Evolutionary conservation across 495 filamentous ascomycete species (phyloP).

Genomic region (Parachaetomium inaequale): DNA sequence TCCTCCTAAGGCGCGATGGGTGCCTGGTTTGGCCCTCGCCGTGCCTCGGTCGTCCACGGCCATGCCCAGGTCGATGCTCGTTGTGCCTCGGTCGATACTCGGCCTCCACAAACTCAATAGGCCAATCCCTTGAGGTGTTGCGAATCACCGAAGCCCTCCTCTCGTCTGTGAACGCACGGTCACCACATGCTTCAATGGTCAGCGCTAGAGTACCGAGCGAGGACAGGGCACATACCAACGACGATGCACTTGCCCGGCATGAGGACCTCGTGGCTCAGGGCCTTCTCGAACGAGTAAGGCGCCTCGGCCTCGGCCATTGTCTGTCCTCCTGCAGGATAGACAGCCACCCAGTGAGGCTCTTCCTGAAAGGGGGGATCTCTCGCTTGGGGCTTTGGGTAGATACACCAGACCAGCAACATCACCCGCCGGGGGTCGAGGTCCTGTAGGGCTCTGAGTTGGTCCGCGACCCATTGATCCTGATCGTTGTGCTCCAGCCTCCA

Average conservation of each 20-base stretch:
- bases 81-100: conserved; percentile 4
- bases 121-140: conserved; percentile 8
- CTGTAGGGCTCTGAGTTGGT: conserved; percentile 6
- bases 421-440: not conserved
- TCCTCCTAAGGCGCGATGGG: conserved; percentile 11
- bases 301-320: conserved; percentile 1
- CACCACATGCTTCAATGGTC: conserved; percentile 3
- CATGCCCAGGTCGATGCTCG: not conserved
- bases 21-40: not conserved
- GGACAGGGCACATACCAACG: not conserved
- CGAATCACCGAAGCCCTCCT: conserved; percentile 7
- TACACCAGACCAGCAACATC: conserved; percentile 8
- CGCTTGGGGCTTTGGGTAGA: conserved; percentile 5
- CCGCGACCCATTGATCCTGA: conserved; percentile 3
- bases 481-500: conserved; percentile 4
- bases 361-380: not conserved
- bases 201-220: conserved; percentile 3
- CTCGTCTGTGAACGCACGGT: conserved; percentile 7
- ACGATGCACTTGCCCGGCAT: conserved; percentile 8
- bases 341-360: not conserved
- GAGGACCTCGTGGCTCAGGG: conserved; percentile 2
- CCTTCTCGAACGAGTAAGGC: conserved; percentile 11
- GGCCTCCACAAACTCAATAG: conserved; percentile 9
- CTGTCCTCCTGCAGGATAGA: conserved; percentile 6
- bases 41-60: conserved; percentile 1